Base-by-base conservation (phyloP, 164 flowering plant genomes). In the Magnolia sinica region DNA sequence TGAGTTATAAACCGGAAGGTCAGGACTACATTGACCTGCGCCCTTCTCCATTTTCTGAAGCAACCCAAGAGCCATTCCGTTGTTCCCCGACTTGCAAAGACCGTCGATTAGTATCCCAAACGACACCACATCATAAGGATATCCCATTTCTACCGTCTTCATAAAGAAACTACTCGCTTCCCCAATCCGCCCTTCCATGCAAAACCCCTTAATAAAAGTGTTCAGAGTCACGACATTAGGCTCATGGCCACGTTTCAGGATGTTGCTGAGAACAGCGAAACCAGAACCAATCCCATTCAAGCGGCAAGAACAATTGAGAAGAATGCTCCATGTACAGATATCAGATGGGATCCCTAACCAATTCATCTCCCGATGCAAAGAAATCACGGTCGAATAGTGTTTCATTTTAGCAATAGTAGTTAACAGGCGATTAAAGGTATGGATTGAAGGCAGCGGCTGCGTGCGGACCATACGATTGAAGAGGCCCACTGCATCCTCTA, bases 291-390 rank as follows among this genome's bases (percentile, higher is more conserved):
- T 5, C 0, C 45, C 45, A 37, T 37, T 37, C 45, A 37, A 37
- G 3, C 27, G 24, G 20, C 74, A 73, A 4, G 22, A 70, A 58
- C 80, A 75, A 64, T 78, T 83, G 3, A 78, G 52, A 59, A 83
- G 13, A 2, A 71, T 71, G 50, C 8, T 69, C 18, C 72, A 31
- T 1, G 77, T 72, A 70, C 9, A 49, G 8, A 45, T 4, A 74
- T 69, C 29, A 1, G 68, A 27, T 45, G 3, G 27, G 61, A 77
- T 31, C 13, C 65, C 71, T 0, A 27, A 8, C 10, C 64, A 49
- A 8, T 5, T 16, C 75, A 77, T 64, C 14, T 50, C n/a, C 8
- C 49, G 24, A 66, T 24, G 72, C 11, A 77, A 24, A 6, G 79
- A 64, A 13, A 64, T 19, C 1, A 77, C 75, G 2, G 64, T 18